Conservation (phyloP, 106 monocot species). For the Iris macrosiphon region DNA sequence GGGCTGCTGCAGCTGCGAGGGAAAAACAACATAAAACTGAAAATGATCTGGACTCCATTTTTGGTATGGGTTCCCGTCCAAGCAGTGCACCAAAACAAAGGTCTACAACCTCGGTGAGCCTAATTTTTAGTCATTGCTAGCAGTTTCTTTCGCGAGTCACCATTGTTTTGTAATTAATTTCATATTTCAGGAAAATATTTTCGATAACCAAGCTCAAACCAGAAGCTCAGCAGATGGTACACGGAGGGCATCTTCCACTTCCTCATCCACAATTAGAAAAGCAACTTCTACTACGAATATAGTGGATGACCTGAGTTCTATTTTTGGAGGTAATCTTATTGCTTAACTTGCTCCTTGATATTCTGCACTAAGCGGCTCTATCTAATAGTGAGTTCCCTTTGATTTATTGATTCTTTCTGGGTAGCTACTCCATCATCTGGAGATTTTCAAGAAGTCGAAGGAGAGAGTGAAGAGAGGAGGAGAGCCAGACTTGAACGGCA, state of each 20-base stretch:
- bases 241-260: conserved; percentile 34
- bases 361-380: background rate
- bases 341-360: background rate
- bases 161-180: conserved; percentile 4
- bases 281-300: conserved; percentile 65
- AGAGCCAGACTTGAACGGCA: conserved; percentile 76
- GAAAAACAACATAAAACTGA: conserved; percentile 52
- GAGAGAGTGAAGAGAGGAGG: conserved; percentile 89
- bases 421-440: conserved; percentile 52
- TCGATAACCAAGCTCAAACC: conserved; percentile 48
- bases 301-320: conserved; percentile 73
- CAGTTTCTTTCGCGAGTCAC: background rate
- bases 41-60: conserved; percentile 80
- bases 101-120: conserved; percentile 35
- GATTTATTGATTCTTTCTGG: conserved; percentile 1
- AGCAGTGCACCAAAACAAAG: conserved; percentile 75
- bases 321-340: conserved; percentile 71
- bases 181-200: conserved; percentile 53
- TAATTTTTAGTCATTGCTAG: background rate
- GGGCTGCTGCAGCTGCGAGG: conserved; percentile 37
- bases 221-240: conserved; percentile 24
- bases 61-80: conserved; percentile 60
- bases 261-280: conserved; percentile 42
- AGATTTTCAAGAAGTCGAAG: conserved; percentile 94
- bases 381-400: background rate